Conservation (phyloP, 495 filamentous ascomycete genomes). For the Talaromyces borbonicus region DNA sequence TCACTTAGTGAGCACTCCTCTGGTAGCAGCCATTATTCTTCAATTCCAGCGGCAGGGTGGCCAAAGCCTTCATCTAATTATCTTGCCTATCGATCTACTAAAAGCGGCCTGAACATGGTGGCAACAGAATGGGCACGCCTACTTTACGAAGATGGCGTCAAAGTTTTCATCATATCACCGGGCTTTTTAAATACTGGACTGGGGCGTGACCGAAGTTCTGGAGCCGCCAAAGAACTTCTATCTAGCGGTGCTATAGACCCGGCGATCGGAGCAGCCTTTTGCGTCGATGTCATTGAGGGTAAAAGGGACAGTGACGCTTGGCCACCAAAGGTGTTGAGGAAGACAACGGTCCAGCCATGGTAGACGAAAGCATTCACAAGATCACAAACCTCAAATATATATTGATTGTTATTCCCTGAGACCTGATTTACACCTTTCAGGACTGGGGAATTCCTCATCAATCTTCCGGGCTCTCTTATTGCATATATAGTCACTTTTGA, state of each 20-base stretch:
- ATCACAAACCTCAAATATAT: too few species aligned
- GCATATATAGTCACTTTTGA: too few species aligned
- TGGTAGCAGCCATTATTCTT: conserved; percentile 23
- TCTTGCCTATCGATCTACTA: conserved; percentile 39
- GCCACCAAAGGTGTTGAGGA: conserved; percentile 27
- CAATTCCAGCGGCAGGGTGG: conserved; percentile 36
- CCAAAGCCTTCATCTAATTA: conserved; percentile 22
- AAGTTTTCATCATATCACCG: conserved; percentile 45
- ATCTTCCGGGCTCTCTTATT: too few species aligned
- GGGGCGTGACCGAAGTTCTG: conserved; percentile 23
- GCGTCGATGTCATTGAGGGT: conserved; percentile 37
- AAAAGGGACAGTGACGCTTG: conserved; percentile 38
- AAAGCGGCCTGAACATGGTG: conserved; percentile 57
- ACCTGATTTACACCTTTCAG: too few species aligned
- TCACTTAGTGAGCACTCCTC: conserved; percentile 22
- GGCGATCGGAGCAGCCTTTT: conserved; percentile 29
- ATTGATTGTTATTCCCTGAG: too few species aligned
- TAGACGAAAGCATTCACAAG: too few species aligned
- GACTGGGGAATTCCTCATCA: too few species aligned
- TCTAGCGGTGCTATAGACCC: conserved; percentile 36
- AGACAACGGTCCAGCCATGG: conserved; percentile 31
- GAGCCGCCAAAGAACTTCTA: conserved; percentile 17
- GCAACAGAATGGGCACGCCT: conserved; percentile 47
- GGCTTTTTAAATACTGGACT: conserved; percentile 48
- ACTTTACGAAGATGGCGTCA: conserved; percentile 49